Evolutionary conservation across 169 alveolate species (phyloP), one percentile per base, ranked within the genome.

Genomic region (Eimeria necatrix): DNA sequence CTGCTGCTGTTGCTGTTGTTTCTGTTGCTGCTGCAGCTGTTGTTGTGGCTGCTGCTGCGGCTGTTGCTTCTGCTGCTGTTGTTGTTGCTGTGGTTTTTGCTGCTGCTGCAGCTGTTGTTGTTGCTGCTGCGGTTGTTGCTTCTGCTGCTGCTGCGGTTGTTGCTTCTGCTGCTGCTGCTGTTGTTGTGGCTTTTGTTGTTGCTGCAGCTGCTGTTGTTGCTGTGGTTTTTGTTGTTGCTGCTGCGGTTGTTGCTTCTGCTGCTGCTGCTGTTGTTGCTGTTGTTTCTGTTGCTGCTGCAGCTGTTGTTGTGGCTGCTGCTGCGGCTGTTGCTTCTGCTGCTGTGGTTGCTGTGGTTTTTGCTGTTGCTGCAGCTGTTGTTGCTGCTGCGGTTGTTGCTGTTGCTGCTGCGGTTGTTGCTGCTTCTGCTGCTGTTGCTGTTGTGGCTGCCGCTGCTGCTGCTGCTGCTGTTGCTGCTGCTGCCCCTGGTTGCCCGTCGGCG

Each of bases 101-200:
- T n/a, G 81, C 51, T 71, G 49, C 48, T 3, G 51, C 48, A 7
- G 48, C 81, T 71, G 53, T 2, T 71, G 52, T 4, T 71, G 81
- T n/a, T 71, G 81, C 81, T 71, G 81, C 51, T 70, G 81, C 81
- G n/a, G n/a, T n/a, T n/a, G n/a, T n/a, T 3, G 53, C 14, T 71
- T 7, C 81, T 61, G 73, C 73, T 22, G 48, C 81, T 71, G 53
- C 81, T 2, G 26, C 6, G 2, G 73, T 24, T 61, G 18, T 26
- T 61, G 81, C 81, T n/a, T 52, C 51, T 71, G 49, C 48, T 3
- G 51, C 48, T 71, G 48, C 81, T 71, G 53, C 20, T 71, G 52
- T 4, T 71, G 81, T n/a, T 71, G 81, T 52, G 4, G 81, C 51
- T 70, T 52, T 52, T 3, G 53, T 71, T 71, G 53, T 52, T 61